phyloP scores from a whole-genome alignment of 192 early-diverging fungal species.

The Linnemannia schmuckeri region DNA sequence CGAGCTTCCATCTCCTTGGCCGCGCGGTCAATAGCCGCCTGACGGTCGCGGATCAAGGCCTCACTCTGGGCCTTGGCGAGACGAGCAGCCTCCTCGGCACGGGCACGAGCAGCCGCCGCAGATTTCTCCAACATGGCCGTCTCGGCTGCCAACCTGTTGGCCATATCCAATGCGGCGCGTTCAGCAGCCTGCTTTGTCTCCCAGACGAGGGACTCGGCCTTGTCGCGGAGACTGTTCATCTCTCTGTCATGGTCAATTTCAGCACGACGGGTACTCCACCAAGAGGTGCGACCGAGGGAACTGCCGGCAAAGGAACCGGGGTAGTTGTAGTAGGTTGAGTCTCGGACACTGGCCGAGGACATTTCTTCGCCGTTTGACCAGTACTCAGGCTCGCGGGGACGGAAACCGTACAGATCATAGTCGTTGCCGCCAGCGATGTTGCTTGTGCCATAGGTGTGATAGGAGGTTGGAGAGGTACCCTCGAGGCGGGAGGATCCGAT shows the following conservation, averaged over 20 bases:
- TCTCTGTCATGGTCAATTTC: slow-evolving; percentile 11
- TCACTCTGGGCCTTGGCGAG: slow-evolving; percentile 31
- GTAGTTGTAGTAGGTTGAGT: slow-evolving; percentile 43
- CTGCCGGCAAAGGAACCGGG: slow-evolving; percentile 29
- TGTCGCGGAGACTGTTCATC: slow-evolving; percentile 27
- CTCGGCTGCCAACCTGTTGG: slow-evolving; percentile 31
- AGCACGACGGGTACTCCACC: slow-evolving; percentile 24
- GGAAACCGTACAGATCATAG: slow-evolving; percentile 5
- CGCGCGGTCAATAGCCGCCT: slow-evolving; percentile 26
- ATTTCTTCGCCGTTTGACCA: slow-evolving; percentile 54
- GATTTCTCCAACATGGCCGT: slow-evolving; percentile 26
- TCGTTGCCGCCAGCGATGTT: background rate
- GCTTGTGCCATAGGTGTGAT: background rate
- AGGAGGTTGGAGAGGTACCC: background rate
- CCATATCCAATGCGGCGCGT: slow-evolving; percentile 31
- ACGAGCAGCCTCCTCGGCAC: slow-evolving; percentile 45
- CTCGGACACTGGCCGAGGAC: slow-evolving; percentile 32
- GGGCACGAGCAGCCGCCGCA: slow-evolving; percentile 8
- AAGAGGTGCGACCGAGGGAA: slow-evolving; percentile 34
- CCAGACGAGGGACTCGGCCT: slow-evolving; percentile 42
- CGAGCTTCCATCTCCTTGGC: slow-evolving; percentile 42
- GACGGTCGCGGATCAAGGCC: slow-evolving; percentile 35
- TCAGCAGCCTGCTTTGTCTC: slow-evolving; percentile 48
- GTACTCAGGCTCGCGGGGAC: slow-evolving; percentile 25
- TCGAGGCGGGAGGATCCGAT: slow-evolving; percentile 44